These are phyloP conservation scores for Neopestalotiopsis rosae DNA, from an alignment of 2,329 filamentous ascomycete genomes.

Conservation along the genomic window DNA sequence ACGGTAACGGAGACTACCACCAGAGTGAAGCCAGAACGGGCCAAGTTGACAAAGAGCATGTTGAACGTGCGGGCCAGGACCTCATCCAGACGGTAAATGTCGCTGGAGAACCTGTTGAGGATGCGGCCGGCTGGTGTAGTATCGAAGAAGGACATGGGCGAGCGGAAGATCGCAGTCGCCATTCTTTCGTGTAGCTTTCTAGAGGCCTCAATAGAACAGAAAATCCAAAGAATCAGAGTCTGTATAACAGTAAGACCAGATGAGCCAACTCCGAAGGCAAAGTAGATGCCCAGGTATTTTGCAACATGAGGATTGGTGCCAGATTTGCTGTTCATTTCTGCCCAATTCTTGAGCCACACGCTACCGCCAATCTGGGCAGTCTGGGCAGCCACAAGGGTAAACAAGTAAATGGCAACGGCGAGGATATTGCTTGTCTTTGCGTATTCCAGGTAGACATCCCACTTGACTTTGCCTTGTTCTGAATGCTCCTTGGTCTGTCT, in stretches of 20 bases:
- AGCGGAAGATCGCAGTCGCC: conserved; percentile 96
- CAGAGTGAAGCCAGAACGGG: conserved; percentile 81
- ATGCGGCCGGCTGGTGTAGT: conserved; percentile 96
- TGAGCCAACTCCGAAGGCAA: conserved; percentile 89
- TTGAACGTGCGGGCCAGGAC: conserved; percentile 96
- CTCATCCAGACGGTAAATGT: conserved; percentile 86
- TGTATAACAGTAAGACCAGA: conserved; percentile 86
- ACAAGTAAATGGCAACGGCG: conserved; percentile 81
- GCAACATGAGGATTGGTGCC: conserved; percentile 77
- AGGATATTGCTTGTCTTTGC: conserved; percentile 90
- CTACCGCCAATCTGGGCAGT: conserved; percentile 82
- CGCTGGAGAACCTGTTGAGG: conserved; percentile 92
- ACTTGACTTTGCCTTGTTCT: conserved; percentile 98
- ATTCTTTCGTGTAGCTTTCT: conserved; percentile 96
- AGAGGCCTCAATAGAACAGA: conserved; percentile 98
- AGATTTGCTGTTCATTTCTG: conserved; percentile 74
- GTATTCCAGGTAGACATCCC: conserved; percentile 93
- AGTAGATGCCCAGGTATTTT: conserved; percentile 94
- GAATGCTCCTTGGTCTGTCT: conserved; percentile 86
- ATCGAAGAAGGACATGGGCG: conserved; percentile 98
- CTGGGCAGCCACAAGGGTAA: conserved; percentile 80
- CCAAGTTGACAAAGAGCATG: conserved; percentile 85
- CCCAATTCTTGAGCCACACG: conserved; percentile 94
- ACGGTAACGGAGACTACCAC: conserved; percentile 82
- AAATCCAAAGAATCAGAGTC: conserved; percentile 97